Evolutionary conservation across 257 asterid species (phyloP).

Genomic region (Solanum ossicruentum): DNA sequence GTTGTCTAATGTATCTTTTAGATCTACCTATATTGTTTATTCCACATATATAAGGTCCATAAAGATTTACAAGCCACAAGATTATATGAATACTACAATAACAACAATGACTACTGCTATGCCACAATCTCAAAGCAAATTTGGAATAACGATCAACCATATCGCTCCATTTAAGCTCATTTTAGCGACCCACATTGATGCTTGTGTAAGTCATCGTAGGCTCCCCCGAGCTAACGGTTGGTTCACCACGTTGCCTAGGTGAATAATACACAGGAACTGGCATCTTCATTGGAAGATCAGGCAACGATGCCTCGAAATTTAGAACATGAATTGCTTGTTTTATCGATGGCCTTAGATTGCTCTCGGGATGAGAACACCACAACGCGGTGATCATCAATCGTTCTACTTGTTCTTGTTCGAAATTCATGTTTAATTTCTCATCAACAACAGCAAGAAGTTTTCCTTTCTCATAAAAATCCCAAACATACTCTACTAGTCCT

Average conservation of each 20-base stretch:
- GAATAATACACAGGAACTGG: slow-evolving; percentile 15
- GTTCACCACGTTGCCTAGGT: not conserved
- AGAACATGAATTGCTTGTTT: slow-evolving; percentile 29
- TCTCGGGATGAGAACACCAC: slow-evolving; percentile 25
- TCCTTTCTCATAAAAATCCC: slow-evolving; percentile 19
- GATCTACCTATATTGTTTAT: not conserved
- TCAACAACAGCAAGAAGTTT: slow-evolving; percentile 10
- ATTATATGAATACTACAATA: not conserved
- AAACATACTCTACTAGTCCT: slow-evolving; percentile 17
- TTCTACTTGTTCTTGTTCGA: slow-evolving; percentile 16
- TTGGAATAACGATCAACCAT: not conserved
- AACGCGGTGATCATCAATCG: slow-evolving; percentile 14
- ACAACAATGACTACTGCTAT: not conserved
- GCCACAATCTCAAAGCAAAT: not conserved
- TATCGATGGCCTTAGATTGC: slow-evolving; percentile 20
- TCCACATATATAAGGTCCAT: not conserved
- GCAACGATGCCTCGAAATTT: slow-evolving; percentile 16
- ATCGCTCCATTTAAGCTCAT: not conserved
- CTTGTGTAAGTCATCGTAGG: slow-evolving; percentile 11
- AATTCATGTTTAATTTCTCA: not conserved
- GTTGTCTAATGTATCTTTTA: not conserved
- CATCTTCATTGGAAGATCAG: slow-evolving; percentile 14
- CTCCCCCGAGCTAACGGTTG: slow-evolving; percentile 2
- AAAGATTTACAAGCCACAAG: not conserved
- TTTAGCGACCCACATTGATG: slow-evolving; percentile 16